Base-by-base conservation (phyloP, 2,329 filamentous ascomycete genomes). In the Nannizzia gypsea region DNA sequence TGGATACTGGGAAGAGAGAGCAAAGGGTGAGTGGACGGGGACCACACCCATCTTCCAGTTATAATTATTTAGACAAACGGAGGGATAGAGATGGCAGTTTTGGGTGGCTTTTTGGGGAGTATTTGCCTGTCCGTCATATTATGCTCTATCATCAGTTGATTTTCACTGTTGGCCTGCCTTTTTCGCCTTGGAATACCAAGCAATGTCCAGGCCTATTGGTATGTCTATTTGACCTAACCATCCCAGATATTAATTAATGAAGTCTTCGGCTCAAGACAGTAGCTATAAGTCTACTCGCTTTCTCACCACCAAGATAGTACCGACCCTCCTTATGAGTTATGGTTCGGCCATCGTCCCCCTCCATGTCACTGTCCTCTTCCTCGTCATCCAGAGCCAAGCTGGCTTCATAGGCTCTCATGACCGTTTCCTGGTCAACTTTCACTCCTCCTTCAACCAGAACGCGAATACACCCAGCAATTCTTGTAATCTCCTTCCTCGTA, bases 1-100 rank as follows among this genome's bases (percentile, higher is more conserved):
- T 17, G 86, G 89, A 6, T 99, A 99, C 74, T 99, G 93, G 93
- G 91, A 96, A 70, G 86, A 89, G 74, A 82, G 92, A 62, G 80
- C 78, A 2, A 82, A 77, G 64, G 85, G 85, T 1, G 77, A 77
- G 60, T 96, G 89, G 89, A 73, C 73, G 6, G 78, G 77, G 5
- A 77, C 84, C 44, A 72, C 77, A 60, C 75, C 80, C 59, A 79
- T 86, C 55, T 82, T 85, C 68, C 72, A 78, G 61, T 60, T 68
- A 38, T 70, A 60, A 44, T 42, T 36, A 36, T 11, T 36, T 36
- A 42, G 38, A 46, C 56, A 15, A 9, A 56, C 38, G 26, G 26
- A 31, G 22, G 48, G 22, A 52, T 52, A 52, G 17, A 22, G 17
- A 20, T 6, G 2, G 22, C 22, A 52, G 22, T 46, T 24, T 46